phyloP scores from a whole-genome alignment of 345 rosid species.

The Gossypioides kirkii region DNA sequence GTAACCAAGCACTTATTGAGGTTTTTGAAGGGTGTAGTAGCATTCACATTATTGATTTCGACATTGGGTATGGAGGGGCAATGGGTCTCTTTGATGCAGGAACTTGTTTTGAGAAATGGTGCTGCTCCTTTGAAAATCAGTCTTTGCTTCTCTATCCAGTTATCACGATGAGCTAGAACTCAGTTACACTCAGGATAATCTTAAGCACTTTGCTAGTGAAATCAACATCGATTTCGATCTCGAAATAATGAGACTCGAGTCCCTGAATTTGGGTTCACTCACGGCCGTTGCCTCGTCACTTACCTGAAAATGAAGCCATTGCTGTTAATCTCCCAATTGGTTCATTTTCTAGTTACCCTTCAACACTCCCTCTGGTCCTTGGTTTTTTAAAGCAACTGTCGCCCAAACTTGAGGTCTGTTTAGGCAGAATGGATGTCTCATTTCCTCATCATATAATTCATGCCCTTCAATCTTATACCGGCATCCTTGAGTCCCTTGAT shows the following conservation, averaged over 20 bases:
- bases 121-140: slow-evolving; percentile 64
- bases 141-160: slow-evolving; percentile 50
- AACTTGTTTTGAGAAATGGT: slow-evolving; percentile 56
- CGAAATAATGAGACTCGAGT: slow-evolving; percentile 51
- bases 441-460: slow-evolving; percentile 69
- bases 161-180: slow-evolving; percentile 60
- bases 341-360: slow-evolving; percentile 49
- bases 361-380: slow-evolving; percentile 48
- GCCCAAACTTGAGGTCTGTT: slow-evolving; percentile 70
- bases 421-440: slow-evolving; percentile 69
- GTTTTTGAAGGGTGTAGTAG: slow-evolving; percentile 47
- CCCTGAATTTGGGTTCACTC: slow-evolving; percentile 47
- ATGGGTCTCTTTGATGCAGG: slow-evolving; percentile 93
- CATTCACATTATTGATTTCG: slow-evolving; percentile 85
- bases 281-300: slow-evolving; percentile 27
- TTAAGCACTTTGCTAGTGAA: slow-evolving; percentile 67
- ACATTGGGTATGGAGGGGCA: slow-evolving; percentile 87
- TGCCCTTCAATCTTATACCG: slow-evolving; percentile 57
- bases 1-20: slow-evolving; percentile 82
- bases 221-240: slow-evolving; percentile 56
- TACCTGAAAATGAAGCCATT: slow-evolving; percentile 47
- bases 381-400: slow-evolving; percentile 68
- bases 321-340: slow-evolving; percentile 71
- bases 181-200: slow-evolving; percentile 61
- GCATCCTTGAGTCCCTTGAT: slow-evolving; percentile 75